phyloP scores from a whole-genome alignment of 2,329 filamentous ascomycete species.

The Cadophora sp. region DNA sequence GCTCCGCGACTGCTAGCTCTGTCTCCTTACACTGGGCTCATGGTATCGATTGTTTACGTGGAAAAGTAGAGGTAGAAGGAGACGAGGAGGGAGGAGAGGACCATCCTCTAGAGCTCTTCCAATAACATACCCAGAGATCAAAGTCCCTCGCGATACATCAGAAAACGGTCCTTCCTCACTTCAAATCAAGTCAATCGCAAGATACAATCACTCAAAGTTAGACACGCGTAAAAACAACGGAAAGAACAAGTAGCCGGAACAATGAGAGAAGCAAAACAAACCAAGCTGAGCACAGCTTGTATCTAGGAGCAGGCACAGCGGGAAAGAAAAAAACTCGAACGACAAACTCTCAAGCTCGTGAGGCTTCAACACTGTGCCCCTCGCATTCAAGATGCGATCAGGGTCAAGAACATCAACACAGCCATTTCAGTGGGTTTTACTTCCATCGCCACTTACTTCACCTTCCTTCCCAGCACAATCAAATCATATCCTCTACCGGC shows the following conservation, averaged over 20 bases:
- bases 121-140: no score
- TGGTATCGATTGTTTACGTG: no score
- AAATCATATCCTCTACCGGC: background rate
- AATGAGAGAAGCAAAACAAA: background rate
- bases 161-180: no score
- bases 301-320: background rate
- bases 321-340: background rate
- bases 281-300: background rate
- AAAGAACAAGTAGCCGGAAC: background rate
- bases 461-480: background rate
- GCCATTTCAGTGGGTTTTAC: background rate
- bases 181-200: no score
- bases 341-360: background rate
- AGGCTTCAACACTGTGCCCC: slow-evolving; percentile 2
- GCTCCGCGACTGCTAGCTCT: no score
- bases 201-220: background rate
- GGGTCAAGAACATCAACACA: background rate
- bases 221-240: no score
- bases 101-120: no score
- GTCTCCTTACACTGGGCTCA: no score
- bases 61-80: no score
- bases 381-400: background rate
- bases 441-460: background rate
- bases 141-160: no score
- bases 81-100: no score